Percentiles rank a stretch among this genome's conserved stretches.
Evolutionary conservation across 495 filamentous ascomycete species (phyloP).

Genomic region (Xanthoparmelia taractica): DNA sequence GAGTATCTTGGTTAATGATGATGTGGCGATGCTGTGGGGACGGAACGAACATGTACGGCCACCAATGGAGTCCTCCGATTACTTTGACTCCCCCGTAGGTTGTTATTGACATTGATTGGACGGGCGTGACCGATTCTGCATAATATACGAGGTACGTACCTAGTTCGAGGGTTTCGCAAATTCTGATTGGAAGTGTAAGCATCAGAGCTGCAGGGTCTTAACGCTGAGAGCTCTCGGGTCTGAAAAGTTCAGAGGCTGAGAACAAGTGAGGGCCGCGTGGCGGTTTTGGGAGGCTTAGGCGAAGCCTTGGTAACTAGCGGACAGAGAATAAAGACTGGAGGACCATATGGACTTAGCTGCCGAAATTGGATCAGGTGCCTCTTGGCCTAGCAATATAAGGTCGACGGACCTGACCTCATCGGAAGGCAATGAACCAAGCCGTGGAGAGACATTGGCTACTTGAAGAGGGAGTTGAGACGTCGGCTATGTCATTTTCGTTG

Average conservation of each 20-base stretch:
- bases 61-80: neutral
- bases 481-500: neutral
- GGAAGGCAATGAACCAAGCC: neutral
- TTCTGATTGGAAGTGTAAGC: neutral
- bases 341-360: neutral
- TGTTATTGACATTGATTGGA: neutral
- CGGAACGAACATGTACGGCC: neutral
- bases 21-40: neutral
- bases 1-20: neutral
- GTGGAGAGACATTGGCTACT: neutral
- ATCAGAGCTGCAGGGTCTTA: neutral
- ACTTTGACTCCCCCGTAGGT: neutral
- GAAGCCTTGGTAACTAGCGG: neutral
- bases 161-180: neutral
- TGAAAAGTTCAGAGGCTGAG: neutral
- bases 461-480: neutral
- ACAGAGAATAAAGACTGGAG: neutral
- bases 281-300: neutral
- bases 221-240: neutral
- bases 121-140: neutral
- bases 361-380: neutral
- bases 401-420: neutral
- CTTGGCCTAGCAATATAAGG: neutral
- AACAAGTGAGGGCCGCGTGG: neutral
- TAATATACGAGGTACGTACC: slow-evolving; percentile 5